Percentiles rank a stretch among this genome's conserved stretches.
Evolutionary conservation across 2,329 filamentous ascomycete species (phyloP).

Genomic region (Zymoseptoria brevis): DNA sequence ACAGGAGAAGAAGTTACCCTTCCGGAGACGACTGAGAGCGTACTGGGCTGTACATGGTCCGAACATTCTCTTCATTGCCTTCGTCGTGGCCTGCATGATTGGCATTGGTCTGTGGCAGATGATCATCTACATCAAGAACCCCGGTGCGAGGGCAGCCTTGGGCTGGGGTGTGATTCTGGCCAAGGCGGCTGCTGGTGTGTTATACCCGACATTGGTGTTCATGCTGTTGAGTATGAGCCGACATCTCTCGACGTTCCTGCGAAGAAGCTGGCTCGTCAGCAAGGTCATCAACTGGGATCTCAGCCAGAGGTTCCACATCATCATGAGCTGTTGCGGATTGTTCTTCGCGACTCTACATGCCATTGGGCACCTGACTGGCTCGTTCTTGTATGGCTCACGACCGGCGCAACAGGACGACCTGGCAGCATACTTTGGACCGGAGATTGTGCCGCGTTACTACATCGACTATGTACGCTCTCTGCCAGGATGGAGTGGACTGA

Average conservation of each 20-base stretch:
- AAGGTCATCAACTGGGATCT: constrained; percentile 52
- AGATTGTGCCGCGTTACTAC: constrained; percentile 40
- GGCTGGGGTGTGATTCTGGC: constrained; percentile 51
- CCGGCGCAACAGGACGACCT: constrained; percentile 39
- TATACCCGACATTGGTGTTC: constrained; percentile 54
- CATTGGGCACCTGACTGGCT: constrained; percentile 47
- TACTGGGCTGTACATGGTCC: constrained; percentile 51
- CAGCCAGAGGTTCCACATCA: constrained; percentile 49
- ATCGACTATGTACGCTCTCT: constrained; percentile 40
- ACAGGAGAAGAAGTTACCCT: constrained; percentile 31
- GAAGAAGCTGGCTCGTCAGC: constrained; percentile 45
- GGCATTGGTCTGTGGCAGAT: constrained; percentile 49
- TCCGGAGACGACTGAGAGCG: constrained; percentile 41
- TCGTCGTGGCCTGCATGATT: constrained; percentile 43
- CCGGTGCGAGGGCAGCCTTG: constrained; percentile 42
- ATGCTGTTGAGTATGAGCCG: constrained; percentile 52
- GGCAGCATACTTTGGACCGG: constrained; percentile 38
- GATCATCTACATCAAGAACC: constrained; percentile 44
- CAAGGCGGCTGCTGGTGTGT: constrained; percentile 47
- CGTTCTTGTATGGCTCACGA: constrained; percentile 45
- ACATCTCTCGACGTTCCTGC: constrained; percentile 47
- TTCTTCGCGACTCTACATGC: constrained; percentile 47
- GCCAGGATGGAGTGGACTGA: constrained; percentile 46
- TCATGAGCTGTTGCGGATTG: constrained; percentile 45
- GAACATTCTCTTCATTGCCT: constrained; percentile 41